Evolutionary conservation across 2,329 filamentous ascomycete species (phyloP), one percentile per base, ranked within the genome.

Genomic region (Hypoxylon sp.): DNA sequence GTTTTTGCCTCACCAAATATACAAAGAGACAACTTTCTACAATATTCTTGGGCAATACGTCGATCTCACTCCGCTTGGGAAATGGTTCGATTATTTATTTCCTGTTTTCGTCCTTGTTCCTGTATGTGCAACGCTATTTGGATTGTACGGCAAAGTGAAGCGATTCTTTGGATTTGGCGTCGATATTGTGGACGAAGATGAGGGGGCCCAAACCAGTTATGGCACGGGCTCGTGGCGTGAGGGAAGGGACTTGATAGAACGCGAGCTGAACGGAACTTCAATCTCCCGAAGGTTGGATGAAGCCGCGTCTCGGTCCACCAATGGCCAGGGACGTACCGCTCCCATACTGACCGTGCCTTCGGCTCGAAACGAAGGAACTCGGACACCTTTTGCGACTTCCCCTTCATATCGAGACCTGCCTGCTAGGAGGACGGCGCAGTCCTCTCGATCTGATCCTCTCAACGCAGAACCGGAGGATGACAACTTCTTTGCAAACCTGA

Each of bases 191-290:
- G 91, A 93, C 33, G 91, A 94, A 11, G 88, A 90, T 11, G 86
- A 88, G 18, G 88, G 89, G 24, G 87, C 87, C 51, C 82, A 84
- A 5, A 82, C 82, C 2, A 87, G 86, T 2, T 93, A 91, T 68
- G 93, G 93, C 12, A 89, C 90, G 0, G 93, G 92, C 1, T 91
- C 90, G 1, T 98, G 95, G 96, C 88, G 94, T 48, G 96, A 98
- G 80, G 96, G 96, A 2, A 87, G 93, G 52, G 91, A 94, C 51
- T 85, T 99, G 26, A 97, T 99, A 67, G 93, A 97, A 68, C 88
- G 93, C 26, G 96, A 98, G 75, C 79, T 94, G 6, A 88, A 89
- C 64, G 90, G 91, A 12, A 85, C 84, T 33, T 85, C 86, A 2
- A 82, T 85, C 42, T 79, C 84, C 50, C 80, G 83, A 63, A 80